Base-by-base conservation (phyloP, 208 protist species). In the Crithidia expoeki region DNA sequence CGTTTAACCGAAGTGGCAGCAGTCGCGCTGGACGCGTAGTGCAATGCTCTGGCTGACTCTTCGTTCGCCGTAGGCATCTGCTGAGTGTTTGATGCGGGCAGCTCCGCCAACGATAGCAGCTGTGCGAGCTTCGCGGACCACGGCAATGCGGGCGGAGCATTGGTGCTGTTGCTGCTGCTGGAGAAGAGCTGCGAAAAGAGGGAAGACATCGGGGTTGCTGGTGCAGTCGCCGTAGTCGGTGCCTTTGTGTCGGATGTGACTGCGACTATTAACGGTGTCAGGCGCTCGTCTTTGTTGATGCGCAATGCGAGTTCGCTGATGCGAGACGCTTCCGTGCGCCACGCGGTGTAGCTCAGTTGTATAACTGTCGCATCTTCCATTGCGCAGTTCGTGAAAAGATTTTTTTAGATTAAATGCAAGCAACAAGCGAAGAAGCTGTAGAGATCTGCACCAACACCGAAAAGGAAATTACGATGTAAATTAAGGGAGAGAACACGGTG, bases 101-200 rank as follows among this genome's bases (percentile, higher is more conserved):
- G 62, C 53, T 75, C 60, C 2, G 61, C 61, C 28, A 64, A 30
- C 2, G 70, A 50, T n/a, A 76, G 38, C 42, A 76, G 61, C 51
- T 76, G 61, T 21, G 64, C 59, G 2, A 76, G 62, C 7, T 33
- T 28, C 7, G 46, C 38, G 30, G 46, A 40, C 60, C 60, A 66
- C 28, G 60, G 60, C 44, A 66, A 7, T 2, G 30, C 42, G 40
- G 40, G 21, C 58, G 2, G 56, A n/a, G 42, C 28, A 17, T 25
- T 17, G 11, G 58, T 23, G 58, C 6, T 32, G 60, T 28, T 38
- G 60, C 42, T 16, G 28, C 58, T 59, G 32, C 50, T 50, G 1
- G 51, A 57, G 36, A 59, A 68, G 12, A 68, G 49, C 23, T 68
- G 49, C 6, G 49, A 59, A 36, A 68, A 53, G 25, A 57, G 50